Evolutionary conservation across 768 basidiomycete species (phyloP).

Genomic region (Termitomyces sp.): DNA sequence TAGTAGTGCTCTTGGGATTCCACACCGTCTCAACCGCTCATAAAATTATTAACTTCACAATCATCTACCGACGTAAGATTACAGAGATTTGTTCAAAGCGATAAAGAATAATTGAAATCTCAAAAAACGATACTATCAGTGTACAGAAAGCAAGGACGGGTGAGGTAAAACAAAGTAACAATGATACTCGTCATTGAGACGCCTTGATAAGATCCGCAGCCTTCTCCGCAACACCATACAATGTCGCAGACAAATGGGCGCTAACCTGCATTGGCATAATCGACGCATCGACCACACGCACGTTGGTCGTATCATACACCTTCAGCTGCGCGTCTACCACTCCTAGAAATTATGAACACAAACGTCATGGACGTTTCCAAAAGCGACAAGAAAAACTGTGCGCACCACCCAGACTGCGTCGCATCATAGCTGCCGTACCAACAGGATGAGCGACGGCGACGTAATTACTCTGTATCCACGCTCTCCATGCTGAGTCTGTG

Average conservation of each 20-base stretch:
- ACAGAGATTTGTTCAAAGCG: background rate
- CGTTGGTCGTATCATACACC: conserved; percentile 42
- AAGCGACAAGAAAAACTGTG: background rate
- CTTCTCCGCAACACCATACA: conserved; percentile 54
- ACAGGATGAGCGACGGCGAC: conserved; percentile 44
- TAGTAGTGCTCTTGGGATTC: too few species aligned
- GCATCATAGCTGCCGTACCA: conserved; percentile 23
- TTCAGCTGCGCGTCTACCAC: conserved; percentile 36
- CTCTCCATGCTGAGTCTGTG: conserved; percentile 39
- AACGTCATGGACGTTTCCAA: too few species aligned
- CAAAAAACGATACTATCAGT: background rate
- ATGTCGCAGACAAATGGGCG: conserved; percentile 40
- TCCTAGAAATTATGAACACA: background rate
- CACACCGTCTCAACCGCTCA: too few species aligned
- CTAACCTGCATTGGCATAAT: conserved; percentile 44
- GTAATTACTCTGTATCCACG: conserved; percentile 39
- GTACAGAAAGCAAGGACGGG: background rate
- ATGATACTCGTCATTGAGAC: conserved; percentile 13
- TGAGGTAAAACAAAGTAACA: background rate
- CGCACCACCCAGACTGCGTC: background rate
- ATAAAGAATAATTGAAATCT: background rate
- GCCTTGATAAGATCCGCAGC: conserved; percentile 48
- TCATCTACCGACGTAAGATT: background rate
- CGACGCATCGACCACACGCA: conserved; percentile 50
- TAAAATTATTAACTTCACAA: too few species aligned